phyloP scores from a whole-genome alignment of 108 stramenopile genomes.

The Conticribra guillardii region DNA sequence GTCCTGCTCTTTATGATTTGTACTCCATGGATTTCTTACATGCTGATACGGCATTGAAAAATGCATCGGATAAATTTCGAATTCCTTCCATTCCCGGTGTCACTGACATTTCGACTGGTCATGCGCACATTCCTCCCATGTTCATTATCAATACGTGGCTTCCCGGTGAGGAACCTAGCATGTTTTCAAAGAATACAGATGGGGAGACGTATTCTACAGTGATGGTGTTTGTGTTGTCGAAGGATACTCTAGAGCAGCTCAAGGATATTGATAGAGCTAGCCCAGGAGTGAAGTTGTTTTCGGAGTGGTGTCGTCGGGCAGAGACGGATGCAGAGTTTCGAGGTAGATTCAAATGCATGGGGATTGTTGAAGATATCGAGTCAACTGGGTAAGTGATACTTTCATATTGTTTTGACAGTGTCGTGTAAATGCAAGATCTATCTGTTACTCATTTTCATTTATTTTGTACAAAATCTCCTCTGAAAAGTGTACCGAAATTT shows the following conservation, averaged over 20 bases:
- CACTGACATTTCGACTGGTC: slow-evolving; percentile 55
- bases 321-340: slow-evolving; percentile 56
- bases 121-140: slow-evolving; percentile 57
- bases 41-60: slow-evolving; percentile 34
- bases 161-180: slow-evolving; percentile 51
- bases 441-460: no score
- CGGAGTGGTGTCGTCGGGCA: slow-evolving; percentile 62
- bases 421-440: no score
- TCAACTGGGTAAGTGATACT: slow-evolving; percentile 25
- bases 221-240: slow-evolving; percentile 55
- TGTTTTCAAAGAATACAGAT: slow-evolving; percentile 44
- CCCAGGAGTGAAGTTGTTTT: slow-evolving; percentile 59
- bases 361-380: slow-evolving; percentile 53
- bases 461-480: background rate
- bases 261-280: slow-evolving; percentile 60
- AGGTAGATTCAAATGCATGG: slow-evolving; percentile 67
- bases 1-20: slow-evolving; percentile 50
- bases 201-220: slow-evolving; percentile 49
- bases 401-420: background rate
- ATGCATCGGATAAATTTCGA: slow-evolving; percentile 36
- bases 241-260: slow-evolving; percentile 54
- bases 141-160: slow-evolving; percentile 50
- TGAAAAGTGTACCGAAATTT: slow-evolving; percentile 47
- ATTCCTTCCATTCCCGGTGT: slow-evolving; percentile 50
- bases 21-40: slow-evolving; percentile 50